Evolutionary conservation across 2,329 filamentous ascomycete genomes (phyloP).

Genomic region (Fusarium caatingaense): DNA sequence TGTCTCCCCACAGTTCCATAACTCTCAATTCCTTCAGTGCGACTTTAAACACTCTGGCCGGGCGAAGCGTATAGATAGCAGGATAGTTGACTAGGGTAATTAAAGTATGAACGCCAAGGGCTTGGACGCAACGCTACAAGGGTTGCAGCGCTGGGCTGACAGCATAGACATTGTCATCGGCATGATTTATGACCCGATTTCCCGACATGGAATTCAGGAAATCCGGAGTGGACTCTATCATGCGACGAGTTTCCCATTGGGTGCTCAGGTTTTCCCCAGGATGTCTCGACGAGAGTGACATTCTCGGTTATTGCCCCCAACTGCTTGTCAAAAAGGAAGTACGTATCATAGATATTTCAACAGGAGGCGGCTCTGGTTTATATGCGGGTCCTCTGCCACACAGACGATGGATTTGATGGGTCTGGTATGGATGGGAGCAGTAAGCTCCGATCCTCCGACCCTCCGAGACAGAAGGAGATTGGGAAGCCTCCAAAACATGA

Average conservation of each 20-base stretch:
- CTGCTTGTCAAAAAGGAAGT: slow-evolving; percentile 14
- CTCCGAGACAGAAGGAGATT: background rate
- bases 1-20: background rate
- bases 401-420: background rate
- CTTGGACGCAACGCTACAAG: slow-evolving; percentile 3
- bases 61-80: background rate
- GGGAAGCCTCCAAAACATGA: background rate
- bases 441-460: background rate
- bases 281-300: background rate
- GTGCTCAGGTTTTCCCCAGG: background rate
- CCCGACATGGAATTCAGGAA: slow-evolving; percentile 1
- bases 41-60: background rate
- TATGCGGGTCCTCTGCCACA: background rate
- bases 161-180: slow-evolving; percentile 13
- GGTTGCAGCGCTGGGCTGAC: slow-evolving; percentile 21
- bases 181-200: slow-evolving; percentile 25
- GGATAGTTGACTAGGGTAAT: background rate
- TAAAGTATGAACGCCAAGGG: slow-evolving; percentile 11
- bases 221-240: background rate
- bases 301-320: background rate
- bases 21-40: background rate
- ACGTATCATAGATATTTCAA: slow-evolving; percentile 16
- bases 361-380: background rate
- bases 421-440: background rate
- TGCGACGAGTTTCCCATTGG: slow-evolving; percentile 3